Evolutionary conservation across 139 green algal genomes (phyloP), one percentile per base, ranked within the genome.

Genomic region (Bryopsis sp.): DNA sequence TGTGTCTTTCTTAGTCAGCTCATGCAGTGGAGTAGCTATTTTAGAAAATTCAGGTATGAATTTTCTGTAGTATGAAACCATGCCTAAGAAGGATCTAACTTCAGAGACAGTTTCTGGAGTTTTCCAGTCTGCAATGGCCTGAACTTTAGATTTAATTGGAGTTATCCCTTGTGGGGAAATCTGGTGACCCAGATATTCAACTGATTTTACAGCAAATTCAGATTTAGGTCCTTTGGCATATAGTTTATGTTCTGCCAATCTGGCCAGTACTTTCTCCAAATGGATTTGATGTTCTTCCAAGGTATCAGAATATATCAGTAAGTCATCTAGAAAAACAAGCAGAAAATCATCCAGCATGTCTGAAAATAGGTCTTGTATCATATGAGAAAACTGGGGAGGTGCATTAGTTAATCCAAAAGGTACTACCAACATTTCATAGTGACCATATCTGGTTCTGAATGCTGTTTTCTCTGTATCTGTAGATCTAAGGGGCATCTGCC

Each of bases 291-390:
- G 81, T 35, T 83, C 72, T 8, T 76, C 68, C 26, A 11, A 24
- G 22, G 22, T 76, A 15, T 65, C 46, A n/a, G 48, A 74, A 43
- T 71, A 83, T 6, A 84, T 79, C 24, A 83, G 48, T 1, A 85
- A 79, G 32, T 88, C 78, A 64, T 86, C 78, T 2, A 88, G 59
- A 34, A 82, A 86, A 32, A 85, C 64, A 15, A 79, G 32, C 0
- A 88, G 71, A 48, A 78, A 86, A 2, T 64, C 29, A 62, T 80
- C 72, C 48, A 85, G 54, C 11, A 60, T 57, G 1, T 64, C 31
- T 2, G 59, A 4, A 11, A 89, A 73, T 1, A 82, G 64, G 8
- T 77, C 34, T 39, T 84, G 78, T 74, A 84, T 84, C 19, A 67
- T 29, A 29, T 74, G 29, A 46, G 75, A 7, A 63, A 79, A 84